These are phyloP conservation scores for Monosporascus sp. DNA, from an alignment of 2,329 filamentous ascomycete genomes.

Conservation along the genomic window DNA sequence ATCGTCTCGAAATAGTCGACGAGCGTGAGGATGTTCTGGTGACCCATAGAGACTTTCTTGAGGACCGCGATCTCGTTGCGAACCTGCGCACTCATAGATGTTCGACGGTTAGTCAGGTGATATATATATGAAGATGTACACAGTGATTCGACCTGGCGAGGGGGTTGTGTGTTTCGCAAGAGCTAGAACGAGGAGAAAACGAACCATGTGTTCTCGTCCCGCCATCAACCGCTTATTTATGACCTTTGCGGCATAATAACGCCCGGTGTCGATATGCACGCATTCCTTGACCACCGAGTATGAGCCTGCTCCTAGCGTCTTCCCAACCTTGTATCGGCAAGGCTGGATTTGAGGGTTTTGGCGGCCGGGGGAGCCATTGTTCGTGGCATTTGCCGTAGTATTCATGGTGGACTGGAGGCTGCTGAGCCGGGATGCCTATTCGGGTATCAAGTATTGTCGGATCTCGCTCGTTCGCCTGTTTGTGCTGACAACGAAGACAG, in stretches of 20 bases:
- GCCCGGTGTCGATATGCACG: constrained; percentile 94
- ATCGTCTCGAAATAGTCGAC: constrained; percentile 99
- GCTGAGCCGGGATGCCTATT: too few relatives aligned
- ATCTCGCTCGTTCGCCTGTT: too few relatives aligned
- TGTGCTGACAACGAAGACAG: too few relatives aligned
- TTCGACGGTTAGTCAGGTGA: too few relatives aligned
- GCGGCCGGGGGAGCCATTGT: constrained; percentile 22
- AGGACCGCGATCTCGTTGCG: constrained; percentile 97
- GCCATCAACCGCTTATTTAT: constrained; percentile 99
- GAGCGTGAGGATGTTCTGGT: constrained; percentile 94
- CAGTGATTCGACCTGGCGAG: constrained; percentile 3
- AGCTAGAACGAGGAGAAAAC: constrained; percentile 13
- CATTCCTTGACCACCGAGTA: constrained; percentile 99
- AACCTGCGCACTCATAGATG: constrained; percentile 49
- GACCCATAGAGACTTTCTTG: constrained; percentile 97
- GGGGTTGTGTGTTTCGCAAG: background rate
- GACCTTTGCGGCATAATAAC: constrained; percentile 98
- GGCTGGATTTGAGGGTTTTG: constrained; percentile 71
- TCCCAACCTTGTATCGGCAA: constrained; percentile 97
- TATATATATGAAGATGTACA: constrained; percentile 1
- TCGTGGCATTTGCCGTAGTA: constrained; percentile 16
- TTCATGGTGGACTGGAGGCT: constrained; percentile 14
- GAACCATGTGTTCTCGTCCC: constrained; percentile 94
- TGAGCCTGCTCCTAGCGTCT: constrained; percentile 91
- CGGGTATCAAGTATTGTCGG: too few relatives aligned